phyloP scores from a whole-genome alignment of 495 filamentous ascomycete species.

The Sporormia fimetaria region DNA sequence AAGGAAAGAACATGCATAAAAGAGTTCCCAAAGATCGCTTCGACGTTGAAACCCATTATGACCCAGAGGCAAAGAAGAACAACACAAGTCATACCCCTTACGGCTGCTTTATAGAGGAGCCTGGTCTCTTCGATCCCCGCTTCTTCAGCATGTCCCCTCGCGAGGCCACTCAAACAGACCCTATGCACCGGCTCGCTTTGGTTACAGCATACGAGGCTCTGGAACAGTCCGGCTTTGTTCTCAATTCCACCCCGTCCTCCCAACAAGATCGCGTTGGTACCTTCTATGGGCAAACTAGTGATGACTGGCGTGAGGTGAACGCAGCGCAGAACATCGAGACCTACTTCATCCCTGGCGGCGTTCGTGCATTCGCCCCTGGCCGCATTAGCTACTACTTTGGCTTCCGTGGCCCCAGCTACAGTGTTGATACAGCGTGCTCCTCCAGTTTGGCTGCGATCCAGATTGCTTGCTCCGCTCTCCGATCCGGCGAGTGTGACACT shows the following conservation, averaged over 20 bases:
- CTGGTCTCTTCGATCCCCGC: constrained; percentile 30
- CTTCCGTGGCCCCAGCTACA: constrained; percentile 25
- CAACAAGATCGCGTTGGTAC: constrained; percentile 30
- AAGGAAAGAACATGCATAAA: constrained; percentile 20
- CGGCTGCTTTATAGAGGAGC: constrained; percentile 28
- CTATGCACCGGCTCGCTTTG: constrained; percentile 31
- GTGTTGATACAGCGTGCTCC: constrained; percentile 34
- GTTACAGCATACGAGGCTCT: constrained; percentile 34
- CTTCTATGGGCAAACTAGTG: constrained; percentile 33
- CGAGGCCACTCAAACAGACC: constrained; percentile 32
- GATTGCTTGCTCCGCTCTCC: constrained; percentile 31
- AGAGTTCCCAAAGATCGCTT: constrained; percentile 24
- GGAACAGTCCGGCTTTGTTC: constrained; percentile 32
- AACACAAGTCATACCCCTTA: constrained; percentile 18
- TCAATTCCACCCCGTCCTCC: constrained; percentile 27
- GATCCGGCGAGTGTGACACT: constrained; percentile 32
- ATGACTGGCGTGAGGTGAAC: constrained; percentile 30
- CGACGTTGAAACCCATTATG: constrained; percentile 19
- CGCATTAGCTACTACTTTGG: constrained; percentile 30
- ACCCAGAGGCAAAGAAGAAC: constrained; percentile 23
- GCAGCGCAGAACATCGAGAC: constrained; percentile 27
- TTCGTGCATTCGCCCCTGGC: constrained; percentile 29
- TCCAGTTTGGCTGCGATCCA: constrained; percentile 32
- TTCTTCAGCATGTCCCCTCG: constrained; percentile 36
- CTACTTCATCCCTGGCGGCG: constrained; percentile 29